phyloP scores from a whole-genome alignment of 2,329 filamentous ascomycete species.

The Cryphonectria carpinicola region DNA sequence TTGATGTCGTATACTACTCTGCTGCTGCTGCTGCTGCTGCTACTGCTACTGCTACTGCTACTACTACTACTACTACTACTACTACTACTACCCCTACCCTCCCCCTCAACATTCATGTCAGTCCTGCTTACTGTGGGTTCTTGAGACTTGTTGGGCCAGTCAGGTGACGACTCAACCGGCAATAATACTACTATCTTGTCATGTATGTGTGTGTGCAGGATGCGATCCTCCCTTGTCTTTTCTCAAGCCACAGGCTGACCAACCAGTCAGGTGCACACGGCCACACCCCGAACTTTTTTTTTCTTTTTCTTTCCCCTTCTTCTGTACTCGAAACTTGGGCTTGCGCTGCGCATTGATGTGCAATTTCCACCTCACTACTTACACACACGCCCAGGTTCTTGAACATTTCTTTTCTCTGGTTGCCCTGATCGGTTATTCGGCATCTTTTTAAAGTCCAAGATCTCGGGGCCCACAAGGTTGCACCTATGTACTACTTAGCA shows the following conservation, averaged over 20 bases:
- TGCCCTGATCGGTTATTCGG: slow-evolving; percentile 1
- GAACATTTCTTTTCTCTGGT: not conserved
- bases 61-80: too few relatives aligned
- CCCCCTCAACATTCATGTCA: too few relatives aligned
- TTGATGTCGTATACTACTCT: not conserved
- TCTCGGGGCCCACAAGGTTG: not conserved
- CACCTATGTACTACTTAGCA: not conserved
- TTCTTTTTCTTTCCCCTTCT: not conserved
- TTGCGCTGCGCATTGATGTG: not conserved
- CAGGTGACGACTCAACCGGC: not conserved
- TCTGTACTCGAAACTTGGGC: not conserved
- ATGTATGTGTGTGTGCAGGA: not conserved
- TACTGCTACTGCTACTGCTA: too few relatives aligned
- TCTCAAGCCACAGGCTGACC: not conserved
- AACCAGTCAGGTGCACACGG: not conserved
- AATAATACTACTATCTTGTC: not conserved
- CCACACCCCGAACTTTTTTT: not conserved
- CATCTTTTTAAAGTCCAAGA: not conserved
- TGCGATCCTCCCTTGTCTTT: not conserved
- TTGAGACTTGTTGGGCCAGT: not conserved
- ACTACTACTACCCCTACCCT: too few relatives aligned
- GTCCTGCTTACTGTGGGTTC: not conserved
- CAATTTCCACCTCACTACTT: not conserved
- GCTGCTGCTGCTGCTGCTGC: too few relatives aligned
- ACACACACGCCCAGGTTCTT: not conserved